Base-by-base conservation (phyloP, 2,329 filamentous ascomycete genomes). In the Fusarium fracticaudum region DNA sequence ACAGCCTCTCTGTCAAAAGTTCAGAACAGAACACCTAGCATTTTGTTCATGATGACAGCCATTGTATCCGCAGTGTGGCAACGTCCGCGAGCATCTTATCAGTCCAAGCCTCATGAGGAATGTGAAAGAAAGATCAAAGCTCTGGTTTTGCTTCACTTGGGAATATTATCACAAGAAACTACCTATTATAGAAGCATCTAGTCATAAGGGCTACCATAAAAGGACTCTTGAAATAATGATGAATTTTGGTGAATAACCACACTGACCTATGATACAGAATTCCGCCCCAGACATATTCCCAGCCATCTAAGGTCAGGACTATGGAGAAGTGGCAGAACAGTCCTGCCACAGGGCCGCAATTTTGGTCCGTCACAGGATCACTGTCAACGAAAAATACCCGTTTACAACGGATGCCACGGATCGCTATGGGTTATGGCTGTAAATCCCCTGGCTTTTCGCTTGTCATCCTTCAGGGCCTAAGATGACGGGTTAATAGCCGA, bases 351-450 rank as follows among this genome's bases (percentile, higher is more conserved):
- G 63, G 76, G 76, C 77, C 78, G 75, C 69, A 72, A 67, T 77
- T 76, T 76, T 67, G 64, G 43, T 65, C 76, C 58, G 66, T 79
- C 78, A 79, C 72, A 76, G 77, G 66, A 62, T 71, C 64, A 62
- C 63, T 35, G 58, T 61, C 55, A 50, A 79, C 78, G 78, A 79
- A 77, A 79, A 79, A 77, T 67, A 68, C 48, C 78, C 78, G 78
- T 79, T 60, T 72, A 57, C 63, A 54, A 63, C 78, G 77, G 78
- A 79, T 79, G 70, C 67, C 38, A 68, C 78, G 78, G 78, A 76
- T 70, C 55, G 64, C 44, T 69, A 70, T 72, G 67, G 67, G 13
- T 59, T 45, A 54, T 69, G 33, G 75, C 74, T 78, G 74, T 73
- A 64, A 76, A 75, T 40, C 64, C 53, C 67, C 69, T 76, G 47